Evolutionary conservation across 176 grass and related monocot species (phyloP).

Genomic region (Avena sativa): DNA sequence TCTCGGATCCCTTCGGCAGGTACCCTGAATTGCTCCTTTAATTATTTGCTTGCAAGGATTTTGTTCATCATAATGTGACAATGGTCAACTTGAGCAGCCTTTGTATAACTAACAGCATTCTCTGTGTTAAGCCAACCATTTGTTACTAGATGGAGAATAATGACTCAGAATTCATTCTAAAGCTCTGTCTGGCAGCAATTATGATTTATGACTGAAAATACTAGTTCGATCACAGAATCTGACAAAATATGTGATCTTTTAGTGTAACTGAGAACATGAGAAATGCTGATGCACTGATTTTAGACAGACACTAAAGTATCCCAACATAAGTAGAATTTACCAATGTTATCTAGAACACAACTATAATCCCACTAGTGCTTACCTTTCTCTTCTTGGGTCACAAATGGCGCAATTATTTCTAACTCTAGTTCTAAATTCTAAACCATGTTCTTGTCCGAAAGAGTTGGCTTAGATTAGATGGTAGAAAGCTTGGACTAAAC

Average conservation of each 20-base stretch:
- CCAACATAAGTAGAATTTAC: neutral
- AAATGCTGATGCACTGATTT: neutral
- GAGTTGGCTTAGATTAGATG: neutral
- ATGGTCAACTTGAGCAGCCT: neutral
- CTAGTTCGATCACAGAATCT: neutral
- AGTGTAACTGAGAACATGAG: neutral
- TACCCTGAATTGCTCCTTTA: neutral
- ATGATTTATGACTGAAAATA: neutral
- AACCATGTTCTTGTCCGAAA: neutral
- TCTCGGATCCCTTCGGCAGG: neutral
- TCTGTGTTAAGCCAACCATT: neutral
- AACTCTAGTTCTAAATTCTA: neutral
- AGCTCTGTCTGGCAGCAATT: neutral
- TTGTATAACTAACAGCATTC: neutral
- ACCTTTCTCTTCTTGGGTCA: neutral
- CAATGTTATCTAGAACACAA: neutral
- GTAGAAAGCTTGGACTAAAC: neutral
- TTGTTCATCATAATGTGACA: neutral
- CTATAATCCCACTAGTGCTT: neutral
- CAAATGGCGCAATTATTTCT: neutral
- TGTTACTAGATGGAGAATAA: neutral
- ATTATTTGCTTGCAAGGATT: too few relatives aligned
- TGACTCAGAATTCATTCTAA: neutral
- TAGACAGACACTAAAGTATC: neutral
- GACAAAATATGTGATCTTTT: neutral